These are phyloP conservation scores for Echium plantagineum DNA, from an alignment of 257 asterid species.

Conservation along the genomic window DNA sequence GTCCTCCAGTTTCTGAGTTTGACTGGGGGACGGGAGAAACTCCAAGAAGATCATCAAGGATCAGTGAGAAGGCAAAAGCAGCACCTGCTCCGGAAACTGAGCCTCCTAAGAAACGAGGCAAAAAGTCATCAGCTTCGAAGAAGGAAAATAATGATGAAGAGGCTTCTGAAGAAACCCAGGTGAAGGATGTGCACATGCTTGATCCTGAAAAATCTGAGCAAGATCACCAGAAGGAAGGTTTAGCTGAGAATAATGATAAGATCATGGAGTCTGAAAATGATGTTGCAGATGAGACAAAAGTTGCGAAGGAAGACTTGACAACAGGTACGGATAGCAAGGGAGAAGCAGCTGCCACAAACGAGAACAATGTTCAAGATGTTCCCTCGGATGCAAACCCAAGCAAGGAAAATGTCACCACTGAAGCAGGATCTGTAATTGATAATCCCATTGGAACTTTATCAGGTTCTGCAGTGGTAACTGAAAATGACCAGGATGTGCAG, in stretches of 20 bases:
- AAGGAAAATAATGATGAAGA: constrained; percentile 17
- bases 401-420: constrained; percentile 7
- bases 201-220: constrained; percentile 22
- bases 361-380: constrained; percentile 3
- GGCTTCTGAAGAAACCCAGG: constrained; percentile 20
- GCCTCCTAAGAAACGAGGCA: constrained; percentile 30
- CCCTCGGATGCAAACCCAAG: constrained; percentile 10
- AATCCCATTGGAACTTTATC: constrained; percentile 7
- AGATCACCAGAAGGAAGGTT: background rate
- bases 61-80: constrained; percentile 30
- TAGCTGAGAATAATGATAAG: background rate
- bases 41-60: constrained; percentile 46
- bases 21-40: constrained; percentile 48
- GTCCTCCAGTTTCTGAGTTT: constrained; percentile 29
- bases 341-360: constrained; percentile 13
- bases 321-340: constrained; percentile 9
- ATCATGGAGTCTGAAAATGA: constrained; percentile 7
- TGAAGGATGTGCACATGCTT: constrained; percentile 21
- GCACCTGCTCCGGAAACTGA: constrained; percentile 20
- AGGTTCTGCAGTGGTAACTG: constrained; percentile 14
- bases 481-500: constrained; percentile 4
- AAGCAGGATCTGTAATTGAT: constrained; percentile 7
- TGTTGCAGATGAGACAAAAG: constrained; percentile 7
- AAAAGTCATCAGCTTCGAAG: constrained; percentile 27
- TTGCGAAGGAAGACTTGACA: constrained; percentile 3